Evolutionary conservation across 2,329 filamentous ascomycete species (phyloP).

Genomic region (Tolypocladium inflatum): DNA sequence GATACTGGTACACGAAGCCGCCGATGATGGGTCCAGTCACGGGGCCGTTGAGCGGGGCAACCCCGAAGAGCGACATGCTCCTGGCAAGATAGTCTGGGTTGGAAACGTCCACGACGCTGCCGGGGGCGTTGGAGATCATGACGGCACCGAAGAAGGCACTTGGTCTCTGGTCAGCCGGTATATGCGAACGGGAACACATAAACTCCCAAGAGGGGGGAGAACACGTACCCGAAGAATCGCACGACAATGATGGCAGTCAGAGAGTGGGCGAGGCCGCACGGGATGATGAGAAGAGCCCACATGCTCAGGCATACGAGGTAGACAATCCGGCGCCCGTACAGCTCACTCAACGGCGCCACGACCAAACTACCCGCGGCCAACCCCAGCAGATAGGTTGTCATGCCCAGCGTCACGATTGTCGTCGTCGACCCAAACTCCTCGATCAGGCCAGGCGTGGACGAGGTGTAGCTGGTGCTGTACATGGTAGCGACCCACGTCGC

Average conservation of each 20-base stretch:
- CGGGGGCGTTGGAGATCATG: constrained; percentile 76
- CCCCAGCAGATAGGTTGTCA: constrained; percentile 71
- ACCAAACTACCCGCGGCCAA: constrained; percentile 63
- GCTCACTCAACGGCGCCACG: constrained; percentile 63
- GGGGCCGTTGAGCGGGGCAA: constrained; percentile 77
- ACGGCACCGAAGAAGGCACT: constrained; percentile 52
- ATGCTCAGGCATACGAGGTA: constrained; percentile 56
- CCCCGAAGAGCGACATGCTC: constrained; percentile 57
- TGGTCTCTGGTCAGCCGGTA: background rate
- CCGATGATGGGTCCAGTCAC: constrained; percentile 44
- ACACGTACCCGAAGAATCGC: constrained; percentile 58
- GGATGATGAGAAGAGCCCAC: constrained; percentile 62
- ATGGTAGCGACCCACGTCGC: constrained; percentile 48
- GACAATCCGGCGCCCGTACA: constrained; percentile 59
- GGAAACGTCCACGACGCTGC: constrained; percentile 76
- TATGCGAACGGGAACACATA: background rate
- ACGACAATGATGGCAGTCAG: constrained; percentile 59
- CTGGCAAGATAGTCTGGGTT: constrained; percentile 72
- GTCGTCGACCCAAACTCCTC: constrained; percentile 52
- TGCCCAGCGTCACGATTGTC: constrained; percentile 60
- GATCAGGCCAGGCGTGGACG: constrained; percentile 59
- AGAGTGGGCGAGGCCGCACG: constrained; percentile 59
- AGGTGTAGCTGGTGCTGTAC: constrained; percentile 73
- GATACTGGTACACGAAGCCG: constrained; percentile 59
- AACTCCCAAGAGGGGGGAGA: background rate